Base-by-base conservation (phyloP, 352 stramenopile species). In the Lagenidium sp. region DNA sequence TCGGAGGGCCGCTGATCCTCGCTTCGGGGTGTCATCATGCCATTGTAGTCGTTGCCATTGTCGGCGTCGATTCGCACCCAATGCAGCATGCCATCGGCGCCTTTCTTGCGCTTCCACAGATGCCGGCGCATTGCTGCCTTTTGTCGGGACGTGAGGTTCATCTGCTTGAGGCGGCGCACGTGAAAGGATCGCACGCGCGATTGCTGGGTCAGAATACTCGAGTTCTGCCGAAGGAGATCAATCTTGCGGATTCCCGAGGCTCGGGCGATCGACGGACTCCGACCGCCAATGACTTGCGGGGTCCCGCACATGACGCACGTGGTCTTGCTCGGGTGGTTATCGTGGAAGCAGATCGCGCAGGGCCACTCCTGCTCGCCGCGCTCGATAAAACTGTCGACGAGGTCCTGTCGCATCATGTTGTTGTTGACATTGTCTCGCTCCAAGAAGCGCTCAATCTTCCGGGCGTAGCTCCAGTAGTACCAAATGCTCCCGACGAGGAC, bases 381-480 rank as follows among this genome's bases (percentile, higher is more conserved):
- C 53, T 83, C 67, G 5, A 92, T 50, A 44, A 92, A 92, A 43
- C 66, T 85, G 56, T 92, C 80, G 23, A 88, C 69, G 46, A 92
- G 71, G 46, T 89, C 70, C 41, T 92, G 77, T 1, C 80, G 74
- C 75, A 87, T 84, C 80, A 92, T 92, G 63, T 92, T 92, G 63
- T 92, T 92, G 55, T 92, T 85, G 31, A 74, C 53, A 44, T 92
- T 92, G 50, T 92, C 80, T 36, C 75, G 68, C 41, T 76, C 57
- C 20, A 92, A 49, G 58, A 92, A 92, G 6, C 77, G 72, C 50
- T 92, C 79, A 53, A 92, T 92, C 58, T 88, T 88, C 47, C 68
- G 67, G 43, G 79, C 73, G 50, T 92, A 92, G 57, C 74, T 92
- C 79, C 79, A 92, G 53, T 92, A 92, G 56, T 92, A 92, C 60